Percentiles rank a stretch among this genome's conserved stretches.
Conservation (phyloP, 2,329 filamentous ascomycete species). For the Fusarium mexicanum region DNA sequence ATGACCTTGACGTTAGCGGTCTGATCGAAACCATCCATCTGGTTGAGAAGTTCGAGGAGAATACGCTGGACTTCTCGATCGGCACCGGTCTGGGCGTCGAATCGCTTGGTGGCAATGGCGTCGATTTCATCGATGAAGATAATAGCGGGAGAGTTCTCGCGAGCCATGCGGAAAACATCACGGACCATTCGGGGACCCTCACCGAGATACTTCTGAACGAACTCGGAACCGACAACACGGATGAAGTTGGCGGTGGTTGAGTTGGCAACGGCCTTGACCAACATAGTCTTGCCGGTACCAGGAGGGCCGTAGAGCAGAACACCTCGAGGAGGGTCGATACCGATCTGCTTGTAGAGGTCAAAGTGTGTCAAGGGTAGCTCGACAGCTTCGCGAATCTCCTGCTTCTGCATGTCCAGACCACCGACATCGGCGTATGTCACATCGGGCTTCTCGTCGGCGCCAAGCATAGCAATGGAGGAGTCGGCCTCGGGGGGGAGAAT, state of each 20-base stretch:
- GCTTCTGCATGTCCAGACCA: constrained; percentile 99
- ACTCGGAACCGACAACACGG: constrained; percentile 96
- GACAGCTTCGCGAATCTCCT: constrained; percentile 97
- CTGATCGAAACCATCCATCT: constrained; percentile 99
- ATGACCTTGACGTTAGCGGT: constrained; percentile 99
- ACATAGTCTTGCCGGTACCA: constrained; percentile 95
- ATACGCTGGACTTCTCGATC: constrained; percentile 99
- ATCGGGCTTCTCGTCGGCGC: constrained; percentile 95
- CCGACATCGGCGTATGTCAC: constrained; percentile 98
- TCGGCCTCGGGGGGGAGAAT: constrained; percentile 99
- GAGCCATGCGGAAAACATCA: constrained; percentile 98
- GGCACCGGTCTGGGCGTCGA: constrained; percentile 97
- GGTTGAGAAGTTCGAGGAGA: constrained; percentile 94
- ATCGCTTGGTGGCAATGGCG: constrained; percentile 98
- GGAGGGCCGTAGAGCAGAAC: constrained; percentile 96
- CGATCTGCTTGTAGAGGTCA: constrained; percentile 98
- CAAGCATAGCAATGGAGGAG: constrained; percentile 98
- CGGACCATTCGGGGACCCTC: constrained; percentile 99
- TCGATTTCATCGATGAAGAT: constrained; percentile 99
- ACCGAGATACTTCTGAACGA: constrained; percentile 98
- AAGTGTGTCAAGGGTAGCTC: constrained; percentile 97
- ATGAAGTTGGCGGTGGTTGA: constrained; percentile 98
- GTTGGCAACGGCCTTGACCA: constrained; percentile 98
- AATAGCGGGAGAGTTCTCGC: constrained; percentile 97
- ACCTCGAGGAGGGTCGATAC: constrained; percentile 96